Evolutionary conservation across 169 alveolate species (phyloP).

Genomic region (Babesia divergens): DNA sequence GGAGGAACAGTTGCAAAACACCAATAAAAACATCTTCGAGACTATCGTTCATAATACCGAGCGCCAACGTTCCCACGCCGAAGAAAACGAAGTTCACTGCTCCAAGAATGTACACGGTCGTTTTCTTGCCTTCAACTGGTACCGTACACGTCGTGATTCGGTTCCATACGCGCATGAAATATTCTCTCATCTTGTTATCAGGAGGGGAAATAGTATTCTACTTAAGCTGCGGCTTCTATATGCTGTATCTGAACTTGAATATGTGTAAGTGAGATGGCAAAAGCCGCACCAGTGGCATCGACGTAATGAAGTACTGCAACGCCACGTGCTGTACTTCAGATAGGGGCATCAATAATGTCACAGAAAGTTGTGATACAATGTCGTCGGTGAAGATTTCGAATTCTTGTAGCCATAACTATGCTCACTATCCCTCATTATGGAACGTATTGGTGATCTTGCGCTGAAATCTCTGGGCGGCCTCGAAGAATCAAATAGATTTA

Average conservation of each 20-base stretch:
- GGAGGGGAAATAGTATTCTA: background rate
- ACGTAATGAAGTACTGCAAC: background rate
- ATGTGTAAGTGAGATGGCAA: too few species aligned
- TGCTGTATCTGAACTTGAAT: too few species aligned
- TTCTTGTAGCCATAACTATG: constrained; percentile 25
- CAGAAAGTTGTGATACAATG: constrained; percentile 7
- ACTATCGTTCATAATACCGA: constrained; percentile 74
- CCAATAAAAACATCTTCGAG: constrained; percentile 78
- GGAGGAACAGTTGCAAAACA: constrained; percentile 69
- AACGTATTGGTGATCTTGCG: constrained; percentile 48
- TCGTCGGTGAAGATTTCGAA: background rate
- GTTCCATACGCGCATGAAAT: background rate
- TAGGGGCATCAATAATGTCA: background rate
- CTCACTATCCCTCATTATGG: constrained; percentile 42
- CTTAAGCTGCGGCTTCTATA: too few species aligned
- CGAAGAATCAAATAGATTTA: background rate
- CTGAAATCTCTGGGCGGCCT: constrained; percentile 15
- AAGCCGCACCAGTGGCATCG: too few species aligned
- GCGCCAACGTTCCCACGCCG: constrained; percentile 76
- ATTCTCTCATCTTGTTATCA: constrained; percentile 1
- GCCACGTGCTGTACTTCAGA: background rate
- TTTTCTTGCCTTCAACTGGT: constrained; percentile 25
- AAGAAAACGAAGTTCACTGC: constrained; percentile 70
- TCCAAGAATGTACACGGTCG: constrained; percentile 60
- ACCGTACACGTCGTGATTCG: constrained; percentile 28